Evolutionary conservation across 169 alveolate species (phyloP).

Genomic region (Eimeria maxima): DNA sequence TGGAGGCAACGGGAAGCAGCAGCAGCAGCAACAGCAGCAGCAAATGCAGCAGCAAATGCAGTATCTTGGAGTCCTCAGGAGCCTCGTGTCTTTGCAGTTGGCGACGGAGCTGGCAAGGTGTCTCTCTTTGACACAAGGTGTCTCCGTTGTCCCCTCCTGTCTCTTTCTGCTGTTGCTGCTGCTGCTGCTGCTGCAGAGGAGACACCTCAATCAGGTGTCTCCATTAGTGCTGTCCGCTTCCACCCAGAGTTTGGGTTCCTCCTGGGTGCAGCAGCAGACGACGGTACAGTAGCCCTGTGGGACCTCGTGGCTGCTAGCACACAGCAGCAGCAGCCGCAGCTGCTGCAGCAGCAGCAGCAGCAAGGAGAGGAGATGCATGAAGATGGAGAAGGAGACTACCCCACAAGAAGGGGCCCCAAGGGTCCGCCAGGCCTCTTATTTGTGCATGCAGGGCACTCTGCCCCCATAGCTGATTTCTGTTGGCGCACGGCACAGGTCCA

Average conservation of each 20-base stretch:
- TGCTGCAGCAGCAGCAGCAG: constrained; percentile 44
- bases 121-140: constrained; percentile 57
- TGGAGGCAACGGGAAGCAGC: constrained; percentile 46
- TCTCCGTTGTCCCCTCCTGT: constrained; percentile 27
- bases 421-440: constrained; percentile 53
- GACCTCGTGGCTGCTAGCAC: constrained; percentile 20
- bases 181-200: constrained; percentile 44
- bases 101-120: not conserved
- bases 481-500: constrained; percentile 72
- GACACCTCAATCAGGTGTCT: not conserved
- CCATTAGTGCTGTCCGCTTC: constrained; percentile 56
- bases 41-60: constrained; percentile 26
- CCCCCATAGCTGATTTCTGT: constrained; percentile 77
- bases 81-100: constrained; percentile 38
- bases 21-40: constrained; percentile 9
- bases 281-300: constrained; percentile 34
- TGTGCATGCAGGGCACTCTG: constrained; percentile 83
- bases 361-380: constrained; percentile 12
- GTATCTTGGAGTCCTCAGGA: constrained; percentile 60
- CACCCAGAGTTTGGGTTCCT: constrained; percentile 64
- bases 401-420: not conserved
- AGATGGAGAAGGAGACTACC: not conserved
- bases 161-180: constrained; percentile 17
- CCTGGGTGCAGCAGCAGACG: constrained; percentile 34
- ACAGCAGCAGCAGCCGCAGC: constrained; percentile 17